phyloP scores from a whole-genome alignment of 192 early-diverging fungal species.

The Mortierella claussenii region DNA sequence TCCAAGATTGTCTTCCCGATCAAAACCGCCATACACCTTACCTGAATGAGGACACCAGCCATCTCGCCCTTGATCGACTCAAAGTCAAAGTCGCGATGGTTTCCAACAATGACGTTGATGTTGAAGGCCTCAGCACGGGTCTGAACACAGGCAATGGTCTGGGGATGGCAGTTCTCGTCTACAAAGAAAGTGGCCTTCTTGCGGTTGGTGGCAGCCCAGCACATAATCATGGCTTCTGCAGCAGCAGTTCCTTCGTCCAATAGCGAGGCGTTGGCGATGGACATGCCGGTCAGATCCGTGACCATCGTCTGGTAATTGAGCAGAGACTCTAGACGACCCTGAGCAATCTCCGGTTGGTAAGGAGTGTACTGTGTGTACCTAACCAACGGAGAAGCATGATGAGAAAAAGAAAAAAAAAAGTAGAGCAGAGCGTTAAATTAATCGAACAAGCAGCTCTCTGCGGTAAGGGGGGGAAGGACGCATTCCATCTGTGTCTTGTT shows the following conservation, averaged over 20 bases:
- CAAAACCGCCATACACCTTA: too few relatives aligned
- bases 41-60: slow-evolving; percentile 91
- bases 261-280: slow-evolving; percentile 97
- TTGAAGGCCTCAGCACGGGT: slow-evolving; percentile 96
- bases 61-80: slow-evolving; percentile 78
- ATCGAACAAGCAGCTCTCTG: background rate
- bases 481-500: background rate
- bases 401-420: slow-evolving; percentile 10
- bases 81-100: slow-evolving; percentile 85
- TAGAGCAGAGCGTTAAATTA: slow-evolving; percentile 5
- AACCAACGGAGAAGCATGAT: background rate
- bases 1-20: too few relatives aligned
- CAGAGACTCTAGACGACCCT: slow-evolving; percentile 96
- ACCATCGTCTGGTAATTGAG: slow-evolving; percentile 99
- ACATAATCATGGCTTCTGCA: slow-evolving; percentile 96
- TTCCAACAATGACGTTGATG: slow-evolving; percentile 88
- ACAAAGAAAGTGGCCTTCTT: slow-evolving; percentile 92
- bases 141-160: slow-evolving; percentile 93
- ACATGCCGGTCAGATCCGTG: slow-evolving; percentile 93
- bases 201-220: slow-evolving; percentile 75
- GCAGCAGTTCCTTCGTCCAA: slow-evolving; percentile 99
- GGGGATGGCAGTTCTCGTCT: slow-evolving; percentile 93
- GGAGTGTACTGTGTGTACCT: slow-evolving; percentile 87
- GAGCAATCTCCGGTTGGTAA: slow-evolving; percentile 99
- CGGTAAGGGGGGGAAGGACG: background rate